Percentiles rank a stretch among this genome's conserved stretches.
Evolutionary conservation across 305 asterid genomes (phyloP).

Genomic region (Fraxinus paxiana): DNA sequence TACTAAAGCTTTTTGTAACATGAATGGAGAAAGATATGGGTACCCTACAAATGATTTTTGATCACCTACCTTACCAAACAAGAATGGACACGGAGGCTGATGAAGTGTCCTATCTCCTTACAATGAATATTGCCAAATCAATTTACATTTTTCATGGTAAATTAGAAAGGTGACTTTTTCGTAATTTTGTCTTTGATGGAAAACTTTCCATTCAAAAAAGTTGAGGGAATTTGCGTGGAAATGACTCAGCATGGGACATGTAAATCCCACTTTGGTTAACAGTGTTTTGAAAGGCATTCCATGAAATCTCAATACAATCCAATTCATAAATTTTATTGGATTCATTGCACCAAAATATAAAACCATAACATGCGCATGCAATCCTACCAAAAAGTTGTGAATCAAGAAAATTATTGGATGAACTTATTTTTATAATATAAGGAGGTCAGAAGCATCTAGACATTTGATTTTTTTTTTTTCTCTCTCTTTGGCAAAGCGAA

Average conservation of each 20-base stretch:
- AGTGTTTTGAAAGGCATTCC: no score
- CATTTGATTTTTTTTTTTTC: constrained; percentile 20
- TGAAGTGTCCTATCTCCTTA: constrained; percentile 17
- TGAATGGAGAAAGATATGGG: constrained; percentile 26
- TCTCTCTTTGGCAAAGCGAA: background rate
- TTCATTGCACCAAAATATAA: background rate
- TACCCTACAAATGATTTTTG: constrained; percentile 17
- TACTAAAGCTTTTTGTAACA: background rate
- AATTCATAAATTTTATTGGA: background rate
- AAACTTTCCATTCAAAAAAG: constrained; percentile 6
- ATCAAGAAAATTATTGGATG: background rate
- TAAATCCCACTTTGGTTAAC: background rate
- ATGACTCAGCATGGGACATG: constrained; percentile 48
- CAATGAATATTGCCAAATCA: constrained; percentile 21
- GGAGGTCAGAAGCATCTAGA: constrained; percentile 13
- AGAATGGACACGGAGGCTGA: constrained; percentile 5
- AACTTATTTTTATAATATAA: background rate
- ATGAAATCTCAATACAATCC: no score
- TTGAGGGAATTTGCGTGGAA: constrained; percentile 41
- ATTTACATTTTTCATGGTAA: constrained; percentile 16
- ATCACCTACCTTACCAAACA: constrained; percentile 35
- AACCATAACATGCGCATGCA: constrained; percentile 20
- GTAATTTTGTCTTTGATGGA: constrained; percentile 14
- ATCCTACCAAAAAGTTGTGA: constrained; percentile 21
- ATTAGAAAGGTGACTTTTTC: constrained; percentile 11